Evolutionary conservation across 192 early-diverging fungal genomes (phyloP).

Genomic region (Helicostylum pulchrum): DNA sequence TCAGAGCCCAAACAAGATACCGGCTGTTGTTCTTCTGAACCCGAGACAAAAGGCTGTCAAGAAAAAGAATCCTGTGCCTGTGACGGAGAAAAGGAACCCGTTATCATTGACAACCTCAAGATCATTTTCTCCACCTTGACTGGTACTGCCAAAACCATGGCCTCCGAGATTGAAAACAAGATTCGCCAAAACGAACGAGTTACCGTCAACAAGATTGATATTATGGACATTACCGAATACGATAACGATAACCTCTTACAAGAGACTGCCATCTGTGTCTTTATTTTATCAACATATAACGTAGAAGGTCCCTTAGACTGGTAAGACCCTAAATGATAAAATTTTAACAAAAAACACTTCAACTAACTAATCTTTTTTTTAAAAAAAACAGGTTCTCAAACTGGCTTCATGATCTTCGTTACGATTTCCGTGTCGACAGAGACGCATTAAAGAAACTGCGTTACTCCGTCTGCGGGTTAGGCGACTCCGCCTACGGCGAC

Average conservation of each 20-base stretch:
- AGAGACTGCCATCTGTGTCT: constrained; percentile 53
- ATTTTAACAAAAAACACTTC: too few relatives aligned
- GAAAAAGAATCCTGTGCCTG: background rate
- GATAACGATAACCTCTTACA: constrained; percentile 60
- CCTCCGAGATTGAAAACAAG: constrained; percentile 38
- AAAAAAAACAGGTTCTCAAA: constrained; percentile 43
- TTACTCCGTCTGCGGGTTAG: constrained; percentile 70
- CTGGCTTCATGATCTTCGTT: constrained; percentile 59
- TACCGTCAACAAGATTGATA: constrained; percentile 30
- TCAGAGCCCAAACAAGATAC: too few relatives aligned
- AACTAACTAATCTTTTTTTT: too few relatives aligned
- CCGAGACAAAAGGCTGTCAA: background rate
- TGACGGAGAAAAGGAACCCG: constrained; percentile 9
- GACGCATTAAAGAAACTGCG: constrained; percentile 47
- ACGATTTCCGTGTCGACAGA: constrained; percentile 60
- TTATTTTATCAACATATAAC: constrained; percentile 64
- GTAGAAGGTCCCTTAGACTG: constrained; percentile 68
- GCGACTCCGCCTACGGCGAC: constrained; percentile 65
- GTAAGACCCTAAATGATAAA: too few relatives aligned
- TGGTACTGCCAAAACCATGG: constrained; percentile 52
- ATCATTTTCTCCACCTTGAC: constrained; percentile 57
- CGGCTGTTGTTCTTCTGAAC: too few relatives aligned
- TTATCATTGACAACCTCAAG: constrained; percentile 42
- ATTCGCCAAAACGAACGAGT: constrained; percentile 25
- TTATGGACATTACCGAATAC: constrained; percentile 60